Base-by-base conservation (phyloP, 805 yeast species). In the Kodamaea jinghongensis region DNA sequence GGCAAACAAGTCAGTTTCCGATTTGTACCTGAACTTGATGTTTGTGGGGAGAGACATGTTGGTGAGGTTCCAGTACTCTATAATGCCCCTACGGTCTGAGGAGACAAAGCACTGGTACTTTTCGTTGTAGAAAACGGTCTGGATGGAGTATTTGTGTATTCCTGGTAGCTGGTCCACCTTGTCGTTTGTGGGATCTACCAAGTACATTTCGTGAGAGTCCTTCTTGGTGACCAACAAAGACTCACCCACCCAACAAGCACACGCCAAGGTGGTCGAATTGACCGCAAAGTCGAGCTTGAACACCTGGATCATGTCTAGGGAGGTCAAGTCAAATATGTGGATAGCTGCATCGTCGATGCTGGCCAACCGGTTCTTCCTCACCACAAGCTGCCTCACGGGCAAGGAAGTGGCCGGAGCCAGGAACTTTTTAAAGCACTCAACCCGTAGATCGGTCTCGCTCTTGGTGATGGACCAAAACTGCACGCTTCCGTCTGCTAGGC, bases 1-100 rank as follows among this genome's bases (percentile, higher is more conserved):
- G 12, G 60, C 63, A 42, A 64, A 49, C 33, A 56, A 46, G 43
- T 68, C 67, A 0, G 77, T 72, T 30, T 59, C 51, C 23, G 70
- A 55, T 45, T 72, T 71, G 44, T 51, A 47, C 27, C 56, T 55
- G 50, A 67, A 72, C 12, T 34, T 22, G 12, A 50, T 40, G 9
- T 39, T 28, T 6, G 17, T 7, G 13, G 20, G 14, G 7, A 34
- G 14, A 13, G 23, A 6, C 2, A 31, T 23, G 7, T 42, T 43
- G 12, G 31, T 38, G 3, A 52, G 47, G 6, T 28, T 28, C 61
- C 61, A 57, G 28, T 47, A 44, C 37, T 57, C 62, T 3, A 56
- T 37, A 3, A 56, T 38, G 2, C 62, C 60, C 31, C 34, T 46
- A 2, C 28, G 27, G 35, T 57, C 62, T 4, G 46, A 31, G 2